Base-by-base conservation (phyloP, 208 protist species). In the Trypanosoma caninum region DNA sequence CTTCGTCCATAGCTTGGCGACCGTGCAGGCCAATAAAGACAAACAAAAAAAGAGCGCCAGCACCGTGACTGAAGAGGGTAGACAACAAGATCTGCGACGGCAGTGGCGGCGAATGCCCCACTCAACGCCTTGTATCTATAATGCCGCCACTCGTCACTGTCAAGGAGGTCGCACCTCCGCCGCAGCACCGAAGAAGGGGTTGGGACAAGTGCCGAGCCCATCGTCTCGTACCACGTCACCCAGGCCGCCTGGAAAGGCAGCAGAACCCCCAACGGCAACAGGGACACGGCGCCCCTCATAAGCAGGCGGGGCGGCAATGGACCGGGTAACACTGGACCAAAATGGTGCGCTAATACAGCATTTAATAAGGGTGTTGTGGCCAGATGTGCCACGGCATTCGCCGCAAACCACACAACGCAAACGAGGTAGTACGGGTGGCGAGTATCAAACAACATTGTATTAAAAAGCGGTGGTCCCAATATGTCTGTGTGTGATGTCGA, bases 351-450 rank as follows among this genome's bases (percentile, higher is more conserved):
- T 8, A 90, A 53, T 31, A 75, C 75, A n/a, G 72, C 67, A 50
- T 88, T 90, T 34, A 66, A 20, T 27, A 94, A 23, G 3, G 87
- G 84, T 10, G 51, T 76, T 31, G 77, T 81, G 6, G 58, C 56
- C 22, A 82, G 1, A 57, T 91, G 84, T 9, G 82, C 81, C 18
- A 74, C 59, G 0, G 65, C 54, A 10, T 77, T 67, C 10, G 80
- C 84, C 25, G 57, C 47, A 7, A 57, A 46, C 59, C 76, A 74
- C 31, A 78, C 60, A n/a, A 31, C 65, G 3, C 72, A 81, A 0
- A 84, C 57, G 38, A 72, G 58, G 63, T 94, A 94, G 65, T 82
- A 94, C 2, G 84, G 81, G 62, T 94, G 87, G 22, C 84, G 76
- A 22, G 57, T 58, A 34, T 94, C 84, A 10, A 86, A 65, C 22